These are phyloP conservation scores for Cystobasidiaceae sp. DNA, from an alignment of 1,284 basidiomycete species.

Conservation along the genomic window DNA sequence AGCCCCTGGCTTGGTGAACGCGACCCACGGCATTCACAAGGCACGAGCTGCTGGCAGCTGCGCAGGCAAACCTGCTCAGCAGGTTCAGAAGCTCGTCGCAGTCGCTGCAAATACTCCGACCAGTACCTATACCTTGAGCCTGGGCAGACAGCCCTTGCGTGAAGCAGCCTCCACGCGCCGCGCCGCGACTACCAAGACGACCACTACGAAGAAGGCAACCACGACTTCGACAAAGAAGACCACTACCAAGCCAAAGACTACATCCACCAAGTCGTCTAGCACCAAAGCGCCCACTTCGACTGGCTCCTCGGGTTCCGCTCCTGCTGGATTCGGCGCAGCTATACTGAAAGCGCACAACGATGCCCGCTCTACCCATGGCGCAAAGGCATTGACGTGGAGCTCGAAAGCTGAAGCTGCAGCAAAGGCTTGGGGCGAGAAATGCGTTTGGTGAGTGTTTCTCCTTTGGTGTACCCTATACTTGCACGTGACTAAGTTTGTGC, in stretches of 20 bases:
- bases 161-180: no score
- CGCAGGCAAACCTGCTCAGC: no score
- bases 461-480: background rate
- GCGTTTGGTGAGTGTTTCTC: slow-evolving; percentile 11
- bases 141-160: background rate
- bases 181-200: background rate
- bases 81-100: no score
- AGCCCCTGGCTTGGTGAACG: no score
- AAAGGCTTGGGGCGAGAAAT: slow-evolving; percentile 25
- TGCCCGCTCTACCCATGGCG: slow-evolving; percentile 6
- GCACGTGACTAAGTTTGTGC: background rate
- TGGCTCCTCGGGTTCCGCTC: background rate
- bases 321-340: background rate
- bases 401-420: background rate
- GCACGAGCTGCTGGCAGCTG: no score
- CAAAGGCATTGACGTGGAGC: slow-evolving; percentile 7
- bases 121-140: background rate
- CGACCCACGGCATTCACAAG: no score
- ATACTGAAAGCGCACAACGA: slow-evolving; percentile 22
- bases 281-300: background rate
- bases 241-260: background rate
- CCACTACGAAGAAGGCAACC: background rate
- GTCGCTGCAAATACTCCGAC: background rate
- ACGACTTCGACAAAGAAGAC: background rate
- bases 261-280: background rate